These are phyloP conservation scores for Plantago major DNA, from an alignment of 257 asterid species.

Conservation along the genomic window DNA sequence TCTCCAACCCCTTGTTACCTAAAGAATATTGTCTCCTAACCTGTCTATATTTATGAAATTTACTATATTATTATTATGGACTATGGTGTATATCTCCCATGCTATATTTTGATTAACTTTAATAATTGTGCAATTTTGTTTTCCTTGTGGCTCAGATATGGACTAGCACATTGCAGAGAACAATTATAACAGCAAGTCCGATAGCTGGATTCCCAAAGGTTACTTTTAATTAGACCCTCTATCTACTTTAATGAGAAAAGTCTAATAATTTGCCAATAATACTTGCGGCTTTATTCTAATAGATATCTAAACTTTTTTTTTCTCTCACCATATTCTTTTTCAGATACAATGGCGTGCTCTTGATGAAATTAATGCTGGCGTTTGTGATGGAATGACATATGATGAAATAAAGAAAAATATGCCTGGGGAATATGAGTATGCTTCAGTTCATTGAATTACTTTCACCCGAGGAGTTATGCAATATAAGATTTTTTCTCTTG, in stretches of 20 bases:
- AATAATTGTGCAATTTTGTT: constrained; percentile 17
- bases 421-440: constrained; percentile 97
- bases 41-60: constrained; percentile 7
- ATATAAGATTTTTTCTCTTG: constrained; percentile 2
- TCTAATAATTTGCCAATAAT: constrained; percentile 13
- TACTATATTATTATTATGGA: not conserved
- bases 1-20: not conserved
- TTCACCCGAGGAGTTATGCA: constrained; percentile 1
- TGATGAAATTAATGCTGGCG: constrained; percentile 96
- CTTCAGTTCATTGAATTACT: constrained; percentile 23
- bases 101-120: constrained; percentile 15
- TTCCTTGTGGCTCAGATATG: constrained; percentile 67
- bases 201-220: constrained; percentile 97
- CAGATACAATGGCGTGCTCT: constrained; percentile 99
- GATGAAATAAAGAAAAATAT: constrained; percentile 95
- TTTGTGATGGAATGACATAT: constrained; percentile 97
- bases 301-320: constrained; percentile 15
- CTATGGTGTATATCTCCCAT: constrained; percentile 8
- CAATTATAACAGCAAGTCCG: constrained; percentile 79
- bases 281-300: constrained; percentile 15
- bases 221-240: constrained; percentile 14
- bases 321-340: constrained; percentile 17
- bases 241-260: constrained; percentile 11
- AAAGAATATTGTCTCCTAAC: not conserved
- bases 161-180: constrained; percentile 99